Base-by-base conservation (phyloP, 805 yeast species). In the Candida maesae region DNA sequence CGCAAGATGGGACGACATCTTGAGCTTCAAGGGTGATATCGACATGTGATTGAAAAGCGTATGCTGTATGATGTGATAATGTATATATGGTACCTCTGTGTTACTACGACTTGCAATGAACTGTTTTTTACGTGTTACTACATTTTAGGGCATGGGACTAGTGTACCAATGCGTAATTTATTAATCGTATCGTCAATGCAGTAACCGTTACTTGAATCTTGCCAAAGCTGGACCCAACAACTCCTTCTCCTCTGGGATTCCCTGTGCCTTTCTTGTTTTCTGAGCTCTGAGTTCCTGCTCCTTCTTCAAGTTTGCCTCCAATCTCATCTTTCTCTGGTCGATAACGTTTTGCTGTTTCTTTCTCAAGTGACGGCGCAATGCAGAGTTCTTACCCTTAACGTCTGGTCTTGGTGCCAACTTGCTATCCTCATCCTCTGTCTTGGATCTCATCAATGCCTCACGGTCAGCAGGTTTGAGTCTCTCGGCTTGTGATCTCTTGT, bases 271-370 rank as follows among this genome's bases (percentile, higher is more conserved):
- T 53, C 70, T 66, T 25, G 60, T 58, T 44, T 67, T 68, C 63
- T 75, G 72, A 59, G 73, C 68, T 66, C 93, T 79, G 19, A 78
- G 65, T 39, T 74, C 74, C 64, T 88, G 85, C 64, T 91, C 97
- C 52, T 71, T 73, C 58, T 75, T 74, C 59, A 87, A 68, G 51
- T 85, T 85, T 41, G 74, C 75, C 59, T 90, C 90, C 11, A 86
- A 71, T 50, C 95, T 78, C 59, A 82, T 56, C 53, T 81, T 82
- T 55, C 96, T 80, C 61, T 88, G 87, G 60, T 88, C 95, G 46
- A 90, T 78, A 33, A 89, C 90, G 58, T 89, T 89, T 60, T 76
- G 79, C 41, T 81, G 79, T 73, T 83, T 84, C 74, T 86, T 90
- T 61, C 95, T 79, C 64, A 85, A 66, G 60, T 81, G 80, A 40